phyloP scores from a whole-genome alignment of 2,329 filamentous ascomycete genomes.

The Cordyceps farinosa region DNA sequence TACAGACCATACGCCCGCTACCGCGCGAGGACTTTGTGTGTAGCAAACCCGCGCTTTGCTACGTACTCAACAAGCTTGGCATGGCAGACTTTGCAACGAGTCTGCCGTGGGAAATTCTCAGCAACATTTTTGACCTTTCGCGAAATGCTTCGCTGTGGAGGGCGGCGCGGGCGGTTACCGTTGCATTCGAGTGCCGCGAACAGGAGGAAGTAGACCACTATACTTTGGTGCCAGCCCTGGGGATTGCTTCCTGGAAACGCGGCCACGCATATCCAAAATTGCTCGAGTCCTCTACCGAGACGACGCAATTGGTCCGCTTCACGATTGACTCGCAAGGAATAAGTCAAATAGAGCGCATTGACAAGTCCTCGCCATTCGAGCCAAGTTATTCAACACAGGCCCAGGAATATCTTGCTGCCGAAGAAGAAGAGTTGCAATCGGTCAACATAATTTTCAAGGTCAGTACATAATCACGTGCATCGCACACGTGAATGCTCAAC shows the following conservation, averaged over 20 bases:
- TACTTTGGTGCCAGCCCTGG: neutral
- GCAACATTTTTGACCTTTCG: neutral
- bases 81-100: neutral
- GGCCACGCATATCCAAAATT: neutral
- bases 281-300: neutral
- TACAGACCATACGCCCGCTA: neutral
- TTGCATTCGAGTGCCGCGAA: neutral
- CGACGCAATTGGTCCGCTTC: neutral
- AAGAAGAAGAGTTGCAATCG: neutral
- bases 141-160: neutral
- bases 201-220: neutral
- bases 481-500: neutral
- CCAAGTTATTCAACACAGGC: neutral
- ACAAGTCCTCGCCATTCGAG: neutral
- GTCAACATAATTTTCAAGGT: slow-evolving; percentile 1
- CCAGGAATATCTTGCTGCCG: neutral
- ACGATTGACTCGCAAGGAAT: slow-evolving; percentile 10
- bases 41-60: neutral
- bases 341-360: neutral
- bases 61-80: neutral
- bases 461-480: neutral
- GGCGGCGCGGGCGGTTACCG: neutral
- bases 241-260: neutral
- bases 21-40: neutral
- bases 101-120: slow-evolving; percentile 5